phyloP scores from a whole-genome alignment of 257 asterid genomes.

The Solanum pinnatisectum region DNA sequence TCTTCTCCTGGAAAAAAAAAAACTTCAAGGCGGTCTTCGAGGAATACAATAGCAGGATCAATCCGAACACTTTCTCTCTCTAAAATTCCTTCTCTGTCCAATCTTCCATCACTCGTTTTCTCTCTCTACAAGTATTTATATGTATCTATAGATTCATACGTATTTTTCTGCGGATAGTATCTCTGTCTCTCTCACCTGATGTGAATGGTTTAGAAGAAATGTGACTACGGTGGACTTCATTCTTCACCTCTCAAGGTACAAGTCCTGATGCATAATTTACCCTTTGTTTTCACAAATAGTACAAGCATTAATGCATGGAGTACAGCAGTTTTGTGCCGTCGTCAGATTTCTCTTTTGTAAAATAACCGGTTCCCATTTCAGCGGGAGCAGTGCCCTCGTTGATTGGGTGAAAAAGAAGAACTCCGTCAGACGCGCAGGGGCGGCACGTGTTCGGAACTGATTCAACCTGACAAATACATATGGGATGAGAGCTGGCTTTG shows the following conservation, averaged over 20 bases:
- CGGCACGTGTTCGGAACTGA: background rate
- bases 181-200: background rate
- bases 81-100: conserved; percentile 3
- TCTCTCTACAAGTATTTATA: background rate
- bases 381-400: background rate
- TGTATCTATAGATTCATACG: background rate
- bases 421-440: background rate
- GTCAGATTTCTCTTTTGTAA: background rate
- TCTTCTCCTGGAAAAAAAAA: background rate
- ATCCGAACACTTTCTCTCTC: conserved; percentile 17
- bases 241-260: background rate
- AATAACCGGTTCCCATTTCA: background rate
- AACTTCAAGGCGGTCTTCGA: conserved; percentile 22
- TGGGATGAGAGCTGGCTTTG: conserved; percentile 2
- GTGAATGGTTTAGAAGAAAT: background rate
- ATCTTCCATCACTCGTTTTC: background rate
- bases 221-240: background rate
- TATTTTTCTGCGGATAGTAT: background rate
- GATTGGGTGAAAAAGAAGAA: background rate
- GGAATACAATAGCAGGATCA: conserved; percentile 4
- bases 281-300: background rate
- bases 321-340: background rate
- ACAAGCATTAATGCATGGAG: background rate
- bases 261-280: background rate
- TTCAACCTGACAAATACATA: conserved; percentile 7